These are phyloP conservation scores for Syzygium oleosum DNA, from an alignment of 345 rosid species.

Conservation along the genomic window DNA sequence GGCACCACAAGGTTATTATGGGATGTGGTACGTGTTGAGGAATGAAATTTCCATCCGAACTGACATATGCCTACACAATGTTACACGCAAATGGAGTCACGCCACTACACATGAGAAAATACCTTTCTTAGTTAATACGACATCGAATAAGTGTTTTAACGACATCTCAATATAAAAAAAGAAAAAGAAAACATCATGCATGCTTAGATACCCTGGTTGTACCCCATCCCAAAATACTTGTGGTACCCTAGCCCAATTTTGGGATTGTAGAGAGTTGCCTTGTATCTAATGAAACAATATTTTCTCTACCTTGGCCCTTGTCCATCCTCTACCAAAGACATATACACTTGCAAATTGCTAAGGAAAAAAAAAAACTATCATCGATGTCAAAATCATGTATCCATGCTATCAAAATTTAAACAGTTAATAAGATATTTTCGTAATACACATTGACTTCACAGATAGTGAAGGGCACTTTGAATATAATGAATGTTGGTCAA, in stretches of 20 bases:
- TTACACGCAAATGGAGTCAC: neutral
- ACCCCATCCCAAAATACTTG: too few relatives aligned
- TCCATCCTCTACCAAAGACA: too few relatives aligned
- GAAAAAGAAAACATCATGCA: neutral
- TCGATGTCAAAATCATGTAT: too few relatives aligned
- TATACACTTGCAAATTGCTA: too few relatives aligned
- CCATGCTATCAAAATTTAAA: too few relatives aligned
- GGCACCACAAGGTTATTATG: neutral
- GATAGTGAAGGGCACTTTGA: neutral
- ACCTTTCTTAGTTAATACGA: neutral
- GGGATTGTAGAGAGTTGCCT: too few relatives aligned
- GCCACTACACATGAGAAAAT: neutral
- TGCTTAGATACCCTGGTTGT: neutral
- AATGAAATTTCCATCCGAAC: neutral
- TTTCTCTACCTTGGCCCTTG: too few relatives aligned
- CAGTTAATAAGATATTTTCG: neutral
- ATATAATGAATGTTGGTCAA: neutral
- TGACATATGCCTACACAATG: neutral
- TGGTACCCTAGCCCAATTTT: too few relatives aligned
- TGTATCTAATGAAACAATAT: too few relatives aligned
- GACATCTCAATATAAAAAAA: neutral
- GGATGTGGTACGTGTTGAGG: neutral
- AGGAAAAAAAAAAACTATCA: too few relatives aligned
- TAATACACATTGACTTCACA: neutral
- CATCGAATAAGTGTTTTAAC: neutral